Base-by-base conservation (phyloP, 2,329 filamentous ascomycete species). In the Ceratocystiopsis sp. region DNA sequence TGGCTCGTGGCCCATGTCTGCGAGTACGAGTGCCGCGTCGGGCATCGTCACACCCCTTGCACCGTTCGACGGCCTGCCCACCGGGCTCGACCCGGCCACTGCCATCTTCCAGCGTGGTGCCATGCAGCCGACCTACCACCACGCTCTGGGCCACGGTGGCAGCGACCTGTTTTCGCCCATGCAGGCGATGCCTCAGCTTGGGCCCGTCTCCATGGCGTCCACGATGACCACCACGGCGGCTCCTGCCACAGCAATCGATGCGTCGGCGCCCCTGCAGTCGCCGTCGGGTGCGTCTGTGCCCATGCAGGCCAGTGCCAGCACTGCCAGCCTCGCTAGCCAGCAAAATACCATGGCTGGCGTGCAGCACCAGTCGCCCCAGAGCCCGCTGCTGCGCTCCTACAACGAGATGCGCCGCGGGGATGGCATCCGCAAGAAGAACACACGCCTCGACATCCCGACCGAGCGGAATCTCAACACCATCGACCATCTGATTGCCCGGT, bases 351-450 rank as follows among this genome's bases (percentile, higher is more conserved):
- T 42, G 42, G 12, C 38, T 8, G 59, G 62, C 41, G 63, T 62
- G 63, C 77, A 76, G 62, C 68, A 73, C 53, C 77, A 81, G 68
- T 69, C 64, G 33, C 72, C 76, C 37, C 73, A 73, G 57, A 87
- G 75, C 60, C 75, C 83, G 25, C 68, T 73, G 44, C 73, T 80
- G 60, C 75, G 77, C 57, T 81, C 73, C 53, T 81, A 83, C 64
- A 85, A 86, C 48, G 80, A 87, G 44, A 67, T 84, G 60, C 71
- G 76, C 48, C 74, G 84, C 52, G 78, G 84, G 45, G 86, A 93
- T 53, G 85, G 91, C 48, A 93, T 96, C 61, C 77, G 91, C 55
- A 98, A 98, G 78, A 96, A 96, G 80, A 98, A 96, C 57, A 86
- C 87, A 51, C 82, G 89, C 52, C 95, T 96, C 62, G 89, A 96